Conservation (phyloP, 768 basidiomycete species). For the Neoboletus magnificus region DNA sequence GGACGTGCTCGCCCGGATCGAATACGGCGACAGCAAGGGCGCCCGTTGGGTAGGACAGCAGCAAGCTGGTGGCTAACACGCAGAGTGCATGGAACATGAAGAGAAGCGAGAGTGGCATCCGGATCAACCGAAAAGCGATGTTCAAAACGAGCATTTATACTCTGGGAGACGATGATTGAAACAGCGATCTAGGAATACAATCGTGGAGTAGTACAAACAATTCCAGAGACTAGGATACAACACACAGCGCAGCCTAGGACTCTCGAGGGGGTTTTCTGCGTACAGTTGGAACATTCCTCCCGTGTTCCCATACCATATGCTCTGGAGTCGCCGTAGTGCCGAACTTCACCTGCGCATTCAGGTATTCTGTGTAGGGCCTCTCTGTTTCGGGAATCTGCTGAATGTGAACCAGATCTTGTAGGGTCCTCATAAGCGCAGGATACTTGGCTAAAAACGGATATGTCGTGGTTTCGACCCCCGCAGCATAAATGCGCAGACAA, state of each 20-base stretch:
- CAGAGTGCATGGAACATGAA: conserved; percentile 2
- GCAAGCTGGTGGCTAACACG: background rate
- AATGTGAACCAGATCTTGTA: background rate
- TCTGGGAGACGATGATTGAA: background rate
- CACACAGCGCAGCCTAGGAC: too few species aligned
- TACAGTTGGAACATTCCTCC: background rate
- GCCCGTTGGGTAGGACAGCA: background rate
- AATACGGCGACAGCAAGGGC: conserved; percentile 23
- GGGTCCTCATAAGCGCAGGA: background rate
- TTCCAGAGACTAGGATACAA: too few species aligned
- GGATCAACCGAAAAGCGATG: too few species aligned
- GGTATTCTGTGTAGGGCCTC: background rate
- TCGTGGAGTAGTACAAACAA: too few species aligned
- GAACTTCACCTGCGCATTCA: background rate
- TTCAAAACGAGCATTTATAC: conserved; percentile 9
- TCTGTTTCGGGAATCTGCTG: background rate
- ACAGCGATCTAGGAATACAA: too few species aligned
- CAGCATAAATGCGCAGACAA: background rate
- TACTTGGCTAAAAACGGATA: background rate
- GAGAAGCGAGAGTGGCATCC: background rate
- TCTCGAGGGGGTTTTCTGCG: too few species aligned
- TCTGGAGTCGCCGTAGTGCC: background rate
- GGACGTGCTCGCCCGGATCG: conserved; percentile 37
- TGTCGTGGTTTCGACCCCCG: background rate
- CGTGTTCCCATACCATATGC: background rate